phyloP scores from a whole-genome alignment of 371 early-diverging fungal species.

The Nematocida sp. region DNA sequence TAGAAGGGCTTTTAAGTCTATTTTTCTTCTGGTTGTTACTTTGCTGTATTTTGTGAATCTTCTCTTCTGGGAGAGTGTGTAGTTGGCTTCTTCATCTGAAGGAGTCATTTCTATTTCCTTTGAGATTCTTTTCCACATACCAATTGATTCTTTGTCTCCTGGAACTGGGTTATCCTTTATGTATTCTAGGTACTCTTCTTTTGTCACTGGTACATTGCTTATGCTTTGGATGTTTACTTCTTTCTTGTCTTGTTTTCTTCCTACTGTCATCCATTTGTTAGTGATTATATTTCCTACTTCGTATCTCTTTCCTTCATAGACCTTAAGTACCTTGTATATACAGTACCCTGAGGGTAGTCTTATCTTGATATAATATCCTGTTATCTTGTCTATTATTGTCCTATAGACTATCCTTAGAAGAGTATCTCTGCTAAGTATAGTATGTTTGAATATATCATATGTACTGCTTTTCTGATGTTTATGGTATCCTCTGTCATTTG shows the following conservation, averaged over 20 bases:
- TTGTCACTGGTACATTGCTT: slow-evolving; percentile 39
- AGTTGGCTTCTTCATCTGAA: slow-evolving; percentile 55
- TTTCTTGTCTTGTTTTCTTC: slow-evolving; percentile 34
- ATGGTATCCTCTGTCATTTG: background rate
- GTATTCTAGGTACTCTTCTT: slow-evolving; percentile 57
- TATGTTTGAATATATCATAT: slow-evolving; percentile 29
- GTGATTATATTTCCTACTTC: slow-evolving; percentile 39
- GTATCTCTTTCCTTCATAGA: slow-evolving; percentile 52
- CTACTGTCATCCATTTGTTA: slow-evolving; percentile 50
- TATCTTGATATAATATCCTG: slow-evolving; percentile 52
- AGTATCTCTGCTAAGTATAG: slow-evolving; percentile 53
- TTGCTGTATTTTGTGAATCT: slow-evolving; percentile 47
- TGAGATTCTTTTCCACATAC: slow-evolving; percentile 8
- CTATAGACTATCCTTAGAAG: slow-evolving; percentile 51
- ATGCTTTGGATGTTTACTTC: slow-evolving; percentile 51
- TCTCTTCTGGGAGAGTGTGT: slow-evolving; percentile 46
- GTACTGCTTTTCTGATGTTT: background rate
- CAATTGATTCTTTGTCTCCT: slow-evolving; percentile 36
- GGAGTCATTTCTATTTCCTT: slow-evolving; percentile 43
- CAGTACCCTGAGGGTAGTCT: slow-evolving; percentile 48
- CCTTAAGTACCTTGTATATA: slow-evolving; percentile 50
- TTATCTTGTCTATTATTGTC: slow-evolving; percentile 31
- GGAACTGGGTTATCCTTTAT: slow-evolving; percentile 18
- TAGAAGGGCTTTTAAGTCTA: slow-evolving; percentile 50
- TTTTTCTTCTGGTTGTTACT: slow-evolving; percentile 40